Percentiles rank a stretch among this genome's conserved stretches.
phyloP scores from a whole-genome alignment of 495 filamentous ascomycete species.

The Umbilicaria muhlenbergii region DNA sequence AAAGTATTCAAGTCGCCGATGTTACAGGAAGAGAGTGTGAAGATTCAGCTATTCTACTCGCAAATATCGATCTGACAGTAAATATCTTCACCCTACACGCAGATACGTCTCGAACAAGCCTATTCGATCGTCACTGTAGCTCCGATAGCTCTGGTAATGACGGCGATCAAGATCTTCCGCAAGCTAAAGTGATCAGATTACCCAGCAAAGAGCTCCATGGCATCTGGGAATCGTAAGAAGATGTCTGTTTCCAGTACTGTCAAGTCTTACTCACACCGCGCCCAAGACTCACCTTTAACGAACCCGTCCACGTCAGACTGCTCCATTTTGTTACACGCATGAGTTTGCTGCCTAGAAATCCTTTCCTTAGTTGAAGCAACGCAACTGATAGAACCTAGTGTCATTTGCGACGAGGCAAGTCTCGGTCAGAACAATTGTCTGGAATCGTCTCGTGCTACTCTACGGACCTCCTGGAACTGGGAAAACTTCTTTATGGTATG shows the following conservation, averaged over 20 bases:
- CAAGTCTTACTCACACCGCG: neutral
- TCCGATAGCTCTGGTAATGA: conserved; percentile 4
- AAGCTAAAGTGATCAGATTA: conserved; percentile 19
- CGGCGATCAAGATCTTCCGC: conserved; percentile 3
- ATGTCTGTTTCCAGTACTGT: neutral
- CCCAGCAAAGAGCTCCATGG: conserved; percentile 27
- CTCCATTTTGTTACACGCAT: conserved; percentile 31
- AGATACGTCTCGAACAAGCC: conserved; percentile 3
- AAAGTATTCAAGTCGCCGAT: conserved; percentile 13
- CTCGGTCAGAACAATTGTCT: conserved; percentile 16
- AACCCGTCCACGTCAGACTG: conserved; percentile 26
- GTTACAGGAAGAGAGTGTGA: conserved; percentile 7
- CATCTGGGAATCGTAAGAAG: conserved; percentile 32
- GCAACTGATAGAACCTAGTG: conserved; percentile 10
- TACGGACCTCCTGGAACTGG: conserved; percentile 42
- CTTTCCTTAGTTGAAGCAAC: no score
- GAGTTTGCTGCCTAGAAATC: conserved; percentile 15
- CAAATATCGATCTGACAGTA: conserved; percentile 12
- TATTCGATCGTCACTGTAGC: conserved; percentile 5
- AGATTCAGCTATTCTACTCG: conserved; percentile 9
- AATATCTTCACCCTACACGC: conserved; percentile 12
- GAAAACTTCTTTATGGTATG: conserved; percentile 31
- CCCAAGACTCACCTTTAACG: conserved; percentile 30
- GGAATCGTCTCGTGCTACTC: conserved; percentile 28
- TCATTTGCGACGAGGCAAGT: conserved; percentile 19